Evolutionary conservation across 176 grass and related monocot species (phyloP).

Genomic region (Carex parvula): DNA sequence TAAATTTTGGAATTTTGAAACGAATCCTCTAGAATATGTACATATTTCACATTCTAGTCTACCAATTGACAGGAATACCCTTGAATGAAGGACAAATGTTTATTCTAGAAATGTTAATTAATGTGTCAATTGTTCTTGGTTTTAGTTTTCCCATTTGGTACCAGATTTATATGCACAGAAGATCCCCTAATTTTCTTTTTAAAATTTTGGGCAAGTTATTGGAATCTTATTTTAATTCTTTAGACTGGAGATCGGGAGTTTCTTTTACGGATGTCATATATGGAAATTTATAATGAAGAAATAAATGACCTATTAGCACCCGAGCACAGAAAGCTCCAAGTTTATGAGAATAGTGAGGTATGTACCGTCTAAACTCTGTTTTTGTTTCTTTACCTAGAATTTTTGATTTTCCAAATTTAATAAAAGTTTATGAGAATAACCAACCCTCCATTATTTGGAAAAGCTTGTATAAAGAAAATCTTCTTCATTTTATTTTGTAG

Average conservation of each 20-base stretch:
- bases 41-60: not conserved
- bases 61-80: not conserved
- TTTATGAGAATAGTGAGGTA: conserved; percentile 90
- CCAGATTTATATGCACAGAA: not conserved
- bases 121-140: not conserved
- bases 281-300: conserved; percentile 99
- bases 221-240: too few species aligned
- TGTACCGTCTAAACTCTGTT: not conserved
- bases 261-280: conserved; percentile 90
- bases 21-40: not conserved
- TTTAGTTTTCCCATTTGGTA: not conserved
- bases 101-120: not conserved
- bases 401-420: not conserved
- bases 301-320: conserved; percentile 90
- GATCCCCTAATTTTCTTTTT: too few species aligned
- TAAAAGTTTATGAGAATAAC: not conserved
- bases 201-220: too few species aligned
- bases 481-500: not conserved
- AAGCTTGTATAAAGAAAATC: not conserved
- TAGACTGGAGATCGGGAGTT: conserved; percentile 16
- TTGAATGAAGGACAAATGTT: not conserved
- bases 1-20: not conserved
- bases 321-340: conserved; percentile 88
- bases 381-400: not conserved
- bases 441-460: not conserved